Evolutionary conservation across 352 stramenopile genomes (phyloP).

Genomic region (Phytophthora hybrid): DNA sequence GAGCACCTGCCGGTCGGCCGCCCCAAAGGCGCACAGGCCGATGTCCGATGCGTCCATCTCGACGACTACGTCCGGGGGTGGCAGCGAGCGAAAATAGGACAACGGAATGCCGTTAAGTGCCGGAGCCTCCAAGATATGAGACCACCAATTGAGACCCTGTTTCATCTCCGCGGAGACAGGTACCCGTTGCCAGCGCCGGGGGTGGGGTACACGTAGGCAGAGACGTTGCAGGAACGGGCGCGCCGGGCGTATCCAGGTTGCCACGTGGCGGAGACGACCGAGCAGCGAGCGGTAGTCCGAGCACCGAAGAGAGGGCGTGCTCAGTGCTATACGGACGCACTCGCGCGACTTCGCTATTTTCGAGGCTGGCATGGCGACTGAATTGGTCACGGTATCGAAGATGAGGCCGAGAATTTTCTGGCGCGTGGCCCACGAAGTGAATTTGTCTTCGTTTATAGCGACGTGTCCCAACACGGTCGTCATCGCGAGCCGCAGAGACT

Average conservation of each 20-base stretch:
- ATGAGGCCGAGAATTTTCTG: slow-evolving; percentile 26
- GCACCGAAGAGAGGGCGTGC: background rate
- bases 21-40: slow-evolving; percentile 13
- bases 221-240: slow-evolving; percentile 15
- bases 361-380: slow-evolving; percentile 14
- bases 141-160: slow-evolving; percentile 25
- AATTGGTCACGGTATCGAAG: slow-evolving; percentile 17
- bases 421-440: slow-evolving; percentile 1
- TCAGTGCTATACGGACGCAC: background rate
- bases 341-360: slow-evolving; percentile 9
- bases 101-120: slow-evolving; percentile 31
- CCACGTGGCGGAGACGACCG: no score
- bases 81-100: slow-evolving; percentile 1
- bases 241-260: no score
- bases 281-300: background rate
- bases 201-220: background rate
- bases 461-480: background rate
- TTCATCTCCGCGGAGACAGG: slow-evolving; percentile 5
- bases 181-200: background rate
- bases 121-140: slow-evolving; percentile 8
- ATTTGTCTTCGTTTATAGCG: slow-evolving; percentile 36
- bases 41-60: slow-evolving; percentile 31
- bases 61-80: no score
- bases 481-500: slow-evolving; percentile 29
- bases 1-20: background rate